Base-by-base conservation (phyloP, 495 filamentous ascomycete genomes). In the Penicillium bialowiezense region DNA sequence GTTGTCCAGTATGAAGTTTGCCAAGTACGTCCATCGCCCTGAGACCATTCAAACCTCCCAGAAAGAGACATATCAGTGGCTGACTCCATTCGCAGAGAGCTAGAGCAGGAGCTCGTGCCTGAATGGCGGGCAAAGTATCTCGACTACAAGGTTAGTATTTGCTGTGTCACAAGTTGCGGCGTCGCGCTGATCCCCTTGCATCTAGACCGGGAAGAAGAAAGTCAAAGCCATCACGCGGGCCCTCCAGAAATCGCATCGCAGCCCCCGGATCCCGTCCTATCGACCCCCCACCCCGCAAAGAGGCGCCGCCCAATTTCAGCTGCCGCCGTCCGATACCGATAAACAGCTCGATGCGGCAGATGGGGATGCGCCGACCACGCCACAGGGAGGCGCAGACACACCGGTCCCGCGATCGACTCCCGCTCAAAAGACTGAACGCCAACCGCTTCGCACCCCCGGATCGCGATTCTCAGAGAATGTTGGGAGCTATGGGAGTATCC, bases 91-190 rank as follows among this genome's bases (percentile, higher is more conserved):
- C 24, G 45, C 47, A 86, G 82, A 69, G 89, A 95, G 72, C 76
- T 96, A 47, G 90, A 96, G 42, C 82, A 85, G 63, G 87, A 93
- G 49, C 80, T 88, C 20, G 89, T 95, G 52, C 89, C 91, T 73
- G 91, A 96, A 78, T 96, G 91, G 91, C 81, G 86, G 55, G 82
- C 80, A 54, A 95, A 95, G 67, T 96, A 96, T 69, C 77, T 96
- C 48, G 83, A 96, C 70, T 96, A 96, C 74, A 95, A 90, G 77
- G 86, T 83, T 37, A 9, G 24, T 36, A 5, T 6, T 23, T 18
- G 5, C n/a, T 24, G 9, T 21, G 4, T 7, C 9, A 21, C 1
- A 13, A 13, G 20, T 7, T 8, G 28, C 21, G 8, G 1, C 28
- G 6, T 21, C 3, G 24, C 14, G 15, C 20, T 35, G 6, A 28